phyloP scores from a whole-genome alignment of 306 rosid species.

The Ochetophila trinervis region DNA sequence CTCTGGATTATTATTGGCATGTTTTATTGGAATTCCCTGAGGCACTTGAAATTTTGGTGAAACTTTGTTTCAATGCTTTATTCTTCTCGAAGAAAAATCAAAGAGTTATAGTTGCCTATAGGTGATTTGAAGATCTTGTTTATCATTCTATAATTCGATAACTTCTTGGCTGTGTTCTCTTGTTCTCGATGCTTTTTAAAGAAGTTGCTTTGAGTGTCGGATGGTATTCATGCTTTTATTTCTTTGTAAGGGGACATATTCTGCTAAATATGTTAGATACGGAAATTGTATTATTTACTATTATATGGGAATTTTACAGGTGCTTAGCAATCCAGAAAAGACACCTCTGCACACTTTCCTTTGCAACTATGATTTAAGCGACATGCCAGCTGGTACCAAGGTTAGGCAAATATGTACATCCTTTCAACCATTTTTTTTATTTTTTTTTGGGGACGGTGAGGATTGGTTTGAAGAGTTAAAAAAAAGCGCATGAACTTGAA shows the following conservation, averaged over 20 bases:
- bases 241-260: slow-evolving; percentile 8
- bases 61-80: no score
- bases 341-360: slow-evolving; percentile 98
- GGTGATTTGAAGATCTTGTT: neutral
- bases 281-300: slow-evolving; percentile 5
- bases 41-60: neutral
- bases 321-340: slow-evolving; percentile 98
- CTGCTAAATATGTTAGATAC: neutral
- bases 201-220: neutral
- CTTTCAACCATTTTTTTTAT: no score
- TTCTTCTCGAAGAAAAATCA: no score
- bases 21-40: no score
- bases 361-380: slow-evolving; percentile 94
- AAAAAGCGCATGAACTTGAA: no score
- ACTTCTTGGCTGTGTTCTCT: neutral
- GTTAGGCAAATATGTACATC: slow-evolving; percentile 39
- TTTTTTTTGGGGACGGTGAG: no score
- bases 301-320: slow-evolving; percentile 45
- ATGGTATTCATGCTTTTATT: neutral
- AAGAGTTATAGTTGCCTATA: neutral
- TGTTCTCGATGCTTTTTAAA: neutral
- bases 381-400: slow-evolving; percentile 96
- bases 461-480: no score
- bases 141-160: slow-evolving; percentile 5
- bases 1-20: neutral